Base-by-base conservation (phyloP, 805 yeast genomes). In the Metschnikowia arizonensis region DNA sequence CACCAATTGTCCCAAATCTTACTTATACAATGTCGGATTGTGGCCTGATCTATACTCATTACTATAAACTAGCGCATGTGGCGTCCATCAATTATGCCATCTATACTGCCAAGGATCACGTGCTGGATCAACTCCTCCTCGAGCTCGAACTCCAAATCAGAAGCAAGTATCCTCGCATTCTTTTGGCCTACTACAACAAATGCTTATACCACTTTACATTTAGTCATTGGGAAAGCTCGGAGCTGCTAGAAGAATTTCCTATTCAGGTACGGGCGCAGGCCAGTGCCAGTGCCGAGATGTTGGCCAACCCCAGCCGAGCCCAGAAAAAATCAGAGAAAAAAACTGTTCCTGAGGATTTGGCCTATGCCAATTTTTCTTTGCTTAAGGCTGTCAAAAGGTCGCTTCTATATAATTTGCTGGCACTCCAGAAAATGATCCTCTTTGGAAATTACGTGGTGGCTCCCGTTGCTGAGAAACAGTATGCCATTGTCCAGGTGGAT, bases 111-210 rank as follows among this genome's bases (percentile, higher is more conserved):
- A 50, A 41, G 30, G 51, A 60, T 11, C 50, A 54, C 17, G 56
- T 54, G 30, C 59, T 56, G 51, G 75, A 71, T 49, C 75, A 68
- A 51, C 55, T 60, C n/a, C 59, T 70, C 12, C 49, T 72, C 5
- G 75, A 71, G 46, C 50, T 68, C 34, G 76, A 72, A 48, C 57
- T 72, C 17, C 50, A 49, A 36, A 66, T 70, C 42, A 60, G 76
- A 33, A 53, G 59, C 48, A 53, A 58, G 19, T 53, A 67, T 43
- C 76, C 76, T 11, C 57, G 59, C 40, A 61, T 67, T n/a, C 58
- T 72, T 17, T 40, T 70, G 15, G 64, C 73, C 5, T 72, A 72
- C 53, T 69, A 69, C 55, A 69, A 69, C 52, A 71, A 72, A 46
- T 57, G 62, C 30, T 53, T 72, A 11, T 71, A 63, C 55, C 57